Evolutionary conservation across 257 asterid species (phyloP), one percentile per base, ranked within the genome.

Genomic region (Coffea canephora): DNA sequence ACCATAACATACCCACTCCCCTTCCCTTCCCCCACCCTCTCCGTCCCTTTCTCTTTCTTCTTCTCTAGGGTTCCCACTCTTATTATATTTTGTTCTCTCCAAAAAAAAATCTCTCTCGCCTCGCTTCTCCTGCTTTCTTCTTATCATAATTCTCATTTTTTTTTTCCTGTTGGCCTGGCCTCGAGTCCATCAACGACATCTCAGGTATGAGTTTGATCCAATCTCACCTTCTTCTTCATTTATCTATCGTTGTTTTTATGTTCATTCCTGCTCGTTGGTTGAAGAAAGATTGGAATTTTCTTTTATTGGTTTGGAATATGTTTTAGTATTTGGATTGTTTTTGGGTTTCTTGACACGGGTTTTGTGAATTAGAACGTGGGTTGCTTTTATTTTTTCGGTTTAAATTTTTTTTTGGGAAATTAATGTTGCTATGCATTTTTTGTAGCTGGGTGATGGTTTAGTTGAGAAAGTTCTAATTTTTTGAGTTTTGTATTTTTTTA

Each of bases 31-130:
- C 78, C 50, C 27, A 48, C 66, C 13, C 41, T 48, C 31, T 69
- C 73, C 76, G 61, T n/a, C 77, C 41, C 78, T 66, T 34, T 39
- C 54, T 31, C 78, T 79, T 43, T 10, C 70, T 2, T 43, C 57
- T 71, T 78, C 55, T 66, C 66, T 86, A 86, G 89, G 89, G 84
- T 81, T 86, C 83, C 73, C 50, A 6, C 74, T 27, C 67, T 8
- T 19, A 11, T 59, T 43, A 12, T 39, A 62, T 27, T 59, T 67
- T 64, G 41, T 64, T 65, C 55, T 80, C 49, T 54, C 75, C 21
- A 8, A 36, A 18, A 48, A 59, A 59, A 71, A 16, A 43, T 36
- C 43, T 54, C 78, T 25, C 45, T 18, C 66, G 34, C 74, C 69
- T 49, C 27, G 45, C 73, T 5, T 34, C 54, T 39, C 16, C 27